These are phyloP conservation scores for Phytophthora macrochlamydospora DNA, from an alignment of 352 stramenopile species.

Conservation along the genomic window DNA sequence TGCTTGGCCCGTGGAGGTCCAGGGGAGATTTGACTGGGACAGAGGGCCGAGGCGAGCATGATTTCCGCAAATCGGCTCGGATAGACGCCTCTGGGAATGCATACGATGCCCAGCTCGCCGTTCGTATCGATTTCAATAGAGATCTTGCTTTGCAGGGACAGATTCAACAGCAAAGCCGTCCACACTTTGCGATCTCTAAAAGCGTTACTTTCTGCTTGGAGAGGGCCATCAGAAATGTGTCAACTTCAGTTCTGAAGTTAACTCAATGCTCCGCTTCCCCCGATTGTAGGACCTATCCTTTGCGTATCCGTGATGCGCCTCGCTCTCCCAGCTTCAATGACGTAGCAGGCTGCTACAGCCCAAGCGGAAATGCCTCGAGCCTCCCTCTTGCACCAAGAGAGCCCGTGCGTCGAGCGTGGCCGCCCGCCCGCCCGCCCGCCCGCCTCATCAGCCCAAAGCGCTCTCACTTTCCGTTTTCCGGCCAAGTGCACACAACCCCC, in stretches of 20 bases:
- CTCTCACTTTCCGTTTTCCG: slow-evolving; percentile 28
- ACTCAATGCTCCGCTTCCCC: slow-evolving; percentile 12
- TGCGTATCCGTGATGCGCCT: slow-evolving; percentile 27
- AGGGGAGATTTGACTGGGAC: slow-evolving; percentile 2
- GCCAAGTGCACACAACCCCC: slow-evolving; percentile 17
- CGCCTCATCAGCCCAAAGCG: slow-evolving; percentile 2
- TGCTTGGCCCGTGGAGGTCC: slow-evolving; percentile 22
- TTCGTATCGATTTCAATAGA: not conserved
- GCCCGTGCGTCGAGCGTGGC: not conserved
- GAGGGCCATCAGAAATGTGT: slow-evolving; percentile 1
- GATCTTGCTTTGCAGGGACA: not conserved
- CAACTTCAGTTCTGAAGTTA: slow-evolving; percentile 30
- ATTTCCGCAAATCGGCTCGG: slow-evolving; percentile 18
- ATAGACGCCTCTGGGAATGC: not conserved
- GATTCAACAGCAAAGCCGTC: not conserved
- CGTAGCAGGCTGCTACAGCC: slow-evolving; percentile 16
- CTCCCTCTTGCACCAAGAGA: not conserved
- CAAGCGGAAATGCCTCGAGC: slow-evolving; percentile 19
- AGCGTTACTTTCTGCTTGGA: slow-evolving; percentile 1
- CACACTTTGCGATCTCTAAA: not conserved
- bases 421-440: not conserved
- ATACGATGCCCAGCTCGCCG: not conserved
- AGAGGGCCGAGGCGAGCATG: slow-evolving; percentile 4
- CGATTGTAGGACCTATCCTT: slow-evolving; percentile 8
- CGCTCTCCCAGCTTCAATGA: slow-evolving; percentile 23